phyloP scores from a whole-genome alignment of 495 filamentous ascomycete species.

The Podospora conica region DNA sequence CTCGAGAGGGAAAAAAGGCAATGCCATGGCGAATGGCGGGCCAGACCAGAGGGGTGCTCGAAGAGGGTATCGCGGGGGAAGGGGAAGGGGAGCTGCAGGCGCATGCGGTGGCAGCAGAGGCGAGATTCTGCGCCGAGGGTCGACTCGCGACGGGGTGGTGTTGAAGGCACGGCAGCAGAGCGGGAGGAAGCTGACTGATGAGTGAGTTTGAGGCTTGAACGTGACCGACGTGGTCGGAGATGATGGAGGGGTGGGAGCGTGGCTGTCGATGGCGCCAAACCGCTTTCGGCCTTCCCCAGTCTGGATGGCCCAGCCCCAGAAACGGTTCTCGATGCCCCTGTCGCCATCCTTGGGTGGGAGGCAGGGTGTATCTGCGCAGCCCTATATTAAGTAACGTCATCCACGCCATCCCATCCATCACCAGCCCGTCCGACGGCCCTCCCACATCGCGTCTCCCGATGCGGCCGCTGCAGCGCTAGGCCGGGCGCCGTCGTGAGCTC shows the following conservation, averaged over 20 bases:
- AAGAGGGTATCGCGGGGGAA: background rate
- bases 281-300: slow-evolving; percentile 24
- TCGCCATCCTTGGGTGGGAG: slow-evolving; percentile 10
- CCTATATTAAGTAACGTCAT: slow-evolving; percentile 35
- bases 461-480: slow-evolving; percentile 2
- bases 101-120: background rate
- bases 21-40: background rate
- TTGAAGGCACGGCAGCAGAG: background rate
- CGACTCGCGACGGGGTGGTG: slow-evolving; percentile 4
- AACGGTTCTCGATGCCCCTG: slow-evolving; percentile 9
- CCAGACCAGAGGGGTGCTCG: background rate
- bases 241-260: background rate
- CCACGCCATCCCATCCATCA: slow-evolving; percentile 1
- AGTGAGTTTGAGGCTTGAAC: slow-evolving; percentile 10
- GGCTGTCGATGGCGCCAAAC: slow-evolving; percentile 25
- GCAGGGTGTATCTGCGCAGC: slow-evolving; percentile 20
- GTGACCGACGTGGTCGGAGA: background rate
- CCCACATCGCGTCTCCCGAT: slow-evolving; percentile 4
- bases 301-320: slow-evolving; percentile 9
- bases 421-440: background rate
- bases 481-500: background rate
- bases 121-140: background rate
- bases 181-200: background rate
- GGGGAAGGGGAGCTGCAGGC: background rate
- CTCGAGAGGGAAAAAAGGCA: slow-evolving; percentile 16